Evolutionary conservation across 2,329 filamentous ascomycete species (phyloP).

Genomic region (Bipolaris gigantea): DNA sequence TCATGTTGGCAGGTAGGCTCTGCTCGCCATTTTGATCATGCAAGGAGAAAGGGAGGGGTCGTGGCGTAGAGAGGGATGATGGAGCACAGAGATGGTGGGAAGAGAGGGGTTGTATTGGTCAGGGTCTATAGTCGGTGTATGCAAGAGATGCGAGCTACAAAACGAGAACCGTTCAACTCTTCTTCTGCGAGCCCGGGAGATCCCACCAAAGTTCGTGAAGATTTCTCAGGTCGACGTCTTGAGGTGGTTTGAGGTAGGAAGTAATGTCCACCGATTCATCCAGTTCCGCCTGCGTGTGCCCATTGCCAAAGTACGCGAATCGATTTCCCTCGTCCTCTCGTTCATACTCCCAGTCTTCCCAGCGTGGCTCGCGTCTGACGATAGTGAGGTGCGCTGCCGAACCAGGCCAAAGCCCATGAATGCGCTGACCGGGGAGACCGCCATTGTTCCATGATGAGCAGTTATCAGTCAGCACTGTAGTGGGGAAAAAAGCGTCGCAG

Average conservation of each 20-base stretch:
- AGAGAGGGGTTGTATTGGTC: no score
- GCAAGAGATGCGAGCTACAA: background rate
- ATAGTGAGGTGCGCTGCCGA: constrained; percentile 65
- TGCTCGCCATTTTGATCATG: no score
- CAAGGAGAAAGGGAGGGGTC: no score
- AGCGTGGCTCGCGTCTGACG: constrained; percentile 58
- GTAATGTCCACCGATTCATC: constrained; percentile 63
- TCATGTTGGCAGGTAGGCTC: no score
- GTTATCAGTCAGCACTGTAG: constrained; percentile 59
- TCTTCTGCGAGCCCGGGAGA: constrained; percentile 30
- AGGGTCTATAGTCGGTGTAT: background rate
- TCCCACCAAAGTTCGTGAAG: constrained; percentile 69
- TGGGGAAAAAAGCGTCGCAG: constrained; percentile 53
- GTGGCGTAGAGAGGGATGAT: no score
- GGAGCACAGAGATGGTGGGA: no score
- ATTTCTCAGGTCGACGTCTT: constrained; percentile 61
- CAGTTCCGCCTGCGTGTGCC: constrained; percentile 63
- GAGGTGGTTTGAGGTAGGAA: constrained; percentile 61
- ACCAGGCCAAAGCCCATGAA: constrained; percentile 72
- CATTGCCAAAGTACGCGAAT: constrained; percentile 69
- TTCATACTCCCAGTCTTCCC: constrained; percentile 63
- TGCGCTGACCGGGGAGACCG: constrained; percentile 58
- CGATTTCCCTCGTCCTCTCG: constrained; percentile 53
- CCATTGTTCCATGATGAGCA: constrained; percentile 76
- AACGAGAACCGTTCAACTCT: background rate